Conservation (phyloP, 2,329 filamentous ascomycete genomes). For the Venturia aucupariae region DNA sequence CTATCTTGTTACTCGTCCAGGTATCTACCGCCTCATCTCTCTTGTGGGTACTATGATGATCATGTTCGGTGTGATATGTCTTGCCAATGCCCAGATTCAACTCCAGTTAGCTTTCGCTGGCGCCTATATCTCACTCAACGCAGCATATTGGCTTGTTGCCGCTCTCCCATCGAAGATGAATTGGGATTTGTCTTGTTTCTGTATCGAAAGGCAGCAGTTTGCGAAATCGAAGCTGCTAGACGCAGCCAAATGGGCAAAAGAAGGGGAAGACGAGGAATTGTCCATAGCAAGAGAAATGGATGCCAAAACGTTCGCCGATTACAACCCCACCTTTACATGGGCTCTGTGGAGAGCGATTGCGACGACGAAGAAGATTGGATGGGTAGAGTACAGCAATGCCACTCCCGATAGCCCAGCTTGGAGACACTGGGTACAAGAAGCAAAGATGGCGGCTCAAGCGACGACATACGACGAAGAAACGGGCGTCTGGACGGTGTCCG, state of each 20-base stretch:
- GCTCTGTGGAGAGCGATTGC: slow-evolving; percentile 42
- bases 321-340: slow-evolving; percentile 33
- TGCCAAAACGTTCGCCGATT: background rate
- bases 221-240: slow-evolving; percentile 18
- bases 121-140: slow-evolving; percentile 41
- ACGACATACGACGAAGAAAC: background rate
- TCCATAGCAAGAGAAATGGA: background rate
- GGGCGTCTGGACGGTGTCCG: background rate
- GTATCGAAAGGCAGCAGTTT: slow-evolving; percentile 29
- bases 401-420: slow-evolving; percentile 34
- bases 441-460: slow-evolving; percentile 16
- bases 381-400: slow-evolving; percentile 33
- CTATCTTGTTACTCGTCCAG: slow-evolving; percentile 33
- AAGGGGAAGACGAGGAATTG: background rate
- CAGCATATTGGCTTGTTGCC: slow-evolving; percentile 42
- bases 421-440: slow-evolving; percentile 32
- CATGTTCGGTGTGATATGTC: slow-evolving; percentile 42
- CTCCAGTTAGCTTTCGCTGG: slow-evolving; percentile 41
- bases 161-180: slow-evolving; percentile 37
- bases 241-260: too few relatives aligned
- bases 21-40: slow-evolving; percentile 37
- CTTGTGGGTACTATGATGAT: slow-evolving; percentile 41
- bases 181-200: slow-evolving; percentile 40
- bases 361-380: slow-evolving; percentile 34
- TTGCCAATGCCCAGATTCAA: slow-evolving; percentile 40